Base-by-base conservation (phyloP, 345 rosid species). In the Kernera saxatilis region DNA sequence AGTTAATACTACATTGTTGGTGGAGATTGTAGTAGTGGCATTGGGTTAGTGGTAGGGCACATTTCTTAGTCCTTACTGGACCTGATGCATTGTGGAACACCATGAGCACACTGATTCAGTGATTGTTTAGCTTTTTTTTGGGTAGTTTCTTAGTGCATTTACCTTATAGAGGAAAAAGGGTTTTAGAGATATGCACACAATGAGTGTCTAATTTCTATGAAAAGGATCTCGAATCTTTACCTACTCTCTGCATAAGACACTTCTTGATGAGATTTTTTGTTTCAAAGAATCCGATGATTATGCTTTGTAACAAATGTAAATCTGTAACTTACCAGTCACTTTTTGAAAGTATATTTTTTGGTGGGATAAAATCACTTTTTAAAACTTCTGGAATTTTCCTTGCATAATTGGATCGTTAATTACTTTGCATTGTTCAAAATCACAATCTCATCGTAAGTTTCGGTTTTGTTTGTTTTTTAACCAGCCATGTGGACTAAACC, bases 1-100 rank as follows among this genome's bases (percentile, higher is more conserved):
- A 21, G 12, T 36, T 36, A 12, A 21, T 35, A 35, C 44, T 57
- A 21, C 37, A 17, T 23, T 39, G 45, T 4, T 58, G 46, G 32
- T 37, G 64, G 64, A 58, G 48, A 22, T 37, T 26, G 39, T 43
- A 61, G 26, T 63, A 63, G 54, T 63, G 68, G 41, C 40, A 4
- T 2, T 25, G 15, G 49, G 33, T 25, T 60, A 60, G 66, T 59
- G 64, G 49, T 39, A 59, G 35, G 49, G 49, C 49, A 59, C 35
- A 39, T 59, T 59, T 22, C 49, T 39, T 39, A 46, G 49, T 23
- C 21, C 33, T 23, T 57, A 57, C 30, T 21, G 62, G 15, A 56
- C 43, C 62, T 36, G 46, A 37, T 58, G 32, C 19, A 7, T 36
- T 36, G 63, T 23, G 64, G 48, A 59, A 37, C 48, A 58, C 32